Evolutionary conservation across 176 grass and related monocot genomes (phyloP).

Genomic region (Elymus sibiricus): DNA sequence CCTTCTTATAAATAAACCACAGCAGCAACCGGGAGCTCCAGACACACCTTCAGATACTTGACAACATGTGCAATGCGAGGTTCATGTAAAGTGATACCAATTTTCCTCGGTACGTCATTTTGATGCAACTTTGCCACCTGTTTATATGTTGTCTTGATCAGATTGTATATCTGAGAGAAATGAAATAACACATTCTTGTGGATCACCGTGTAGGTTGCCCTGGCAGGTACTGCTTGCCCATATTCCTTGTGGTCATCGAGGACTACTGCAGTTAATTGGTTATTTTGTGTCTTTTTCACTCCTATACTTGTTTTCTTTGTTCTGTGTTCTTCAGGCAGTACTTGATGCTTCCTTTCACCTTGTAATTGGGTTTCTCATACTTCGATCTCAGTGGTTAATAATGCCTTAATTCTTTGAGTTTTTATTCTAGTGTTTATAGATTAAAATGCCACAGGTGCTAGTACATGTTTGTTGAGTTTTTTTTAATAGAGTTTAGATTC

Average conservation of each 20-base stretch:
- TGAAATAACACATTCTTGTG: neutral
- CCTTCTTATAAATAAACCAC: conserved; percentile 54
- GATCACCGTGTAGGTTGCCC: conserved; percentile 1
- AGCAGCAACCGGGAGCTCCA: conserved; percentile 20
- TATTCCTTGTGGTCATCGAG: neutral
- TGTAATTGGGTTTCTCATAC: neutral
- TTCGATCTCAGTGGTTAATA: neutral
- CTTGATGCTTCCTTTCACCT: neutral
- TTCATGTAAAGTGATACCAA: conserved; percentile 30
- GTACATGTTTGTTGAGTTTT: neutral
- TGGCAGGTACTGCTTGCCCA: neutral
- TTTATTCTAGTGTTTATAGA: neutral
- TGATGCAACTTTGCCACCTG: neutral
- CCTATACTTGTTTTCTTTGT: neutral
- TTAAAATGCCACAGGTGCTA: neutral
- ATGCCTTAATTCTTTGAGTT: neutral
- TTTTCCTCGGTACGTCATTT: conserved; percentile 11
- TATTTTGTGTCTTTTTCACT: neutral
- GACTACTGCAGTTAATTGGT: neutral
- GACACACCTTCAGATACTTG: conserved; percentile 33
- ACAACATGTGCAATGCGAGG: conserved; percentile 10
- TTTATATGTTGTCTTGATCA: neutral
- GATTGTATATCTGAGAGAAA: neutral
- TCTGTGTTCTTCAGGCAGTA: neutral
- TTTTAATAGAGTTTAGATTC: neutral